Base-by-base conservation (phyloP, 176 grass and related monocot species). In the Oryza rufipogon region DNA sequence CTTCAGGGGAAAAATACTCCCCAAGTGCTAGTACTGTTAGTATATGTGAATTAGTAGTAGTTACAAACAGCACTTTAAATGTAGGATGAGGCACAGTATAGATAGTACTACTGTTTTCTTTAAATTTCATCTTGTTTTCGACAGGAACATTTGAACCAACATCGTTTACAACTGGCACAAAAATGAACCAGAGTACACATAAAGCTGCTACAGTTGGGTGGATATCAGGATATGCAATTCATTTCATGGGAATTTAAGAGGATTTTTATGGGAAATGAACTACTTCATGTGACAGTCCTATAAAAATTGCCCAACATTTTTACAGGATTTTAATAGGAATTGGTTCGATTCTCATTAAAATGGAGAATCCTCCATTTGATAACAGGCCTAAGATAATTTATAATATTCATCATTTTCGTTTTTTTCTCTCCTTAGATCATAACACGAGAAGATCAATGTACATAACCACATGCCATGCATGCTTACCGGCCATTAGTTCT, bases 101-200 rank as follows among this genome's bases (percentile, higher is more conserved):
- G 52, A 19, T 56, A 56, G 3, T 34, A 34, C 14, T 17, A 54
- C 51, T 54, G 15, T 54, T 54, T 54, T 54, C 4, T 16, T 19
- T 56, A 3, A 15, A 15, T 26, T 41, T 45, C 52, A 44, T 28
- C 17, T 15, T 5, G 1, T 14, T 56, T 49, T 71, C 17, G 8
- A 19, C 1, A 3, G 56, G 1, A 32, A 56, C 52, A 58, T 5
- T 32, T 20, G 54, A 58, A n/a, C 19, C 14, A 16, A 1, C 49
- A 52, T 52, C 14, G 49, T 52, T 52, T 52, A 52, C 49, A 52
- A 52, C 14, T 52, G 49, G 49, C 49, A 1, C 8, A 71, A 38
- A 42, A 36, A 81, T 61, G 68, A 23, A n/a, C 49, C 46, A 41
- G 79, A 60, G 58, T 19, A 71, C 36, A n/a, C n/a, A 78, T 39